phyloP scores from a whole-genome alignment of 805 yeast species.

The Kregervanrija delftensis region DNA sequence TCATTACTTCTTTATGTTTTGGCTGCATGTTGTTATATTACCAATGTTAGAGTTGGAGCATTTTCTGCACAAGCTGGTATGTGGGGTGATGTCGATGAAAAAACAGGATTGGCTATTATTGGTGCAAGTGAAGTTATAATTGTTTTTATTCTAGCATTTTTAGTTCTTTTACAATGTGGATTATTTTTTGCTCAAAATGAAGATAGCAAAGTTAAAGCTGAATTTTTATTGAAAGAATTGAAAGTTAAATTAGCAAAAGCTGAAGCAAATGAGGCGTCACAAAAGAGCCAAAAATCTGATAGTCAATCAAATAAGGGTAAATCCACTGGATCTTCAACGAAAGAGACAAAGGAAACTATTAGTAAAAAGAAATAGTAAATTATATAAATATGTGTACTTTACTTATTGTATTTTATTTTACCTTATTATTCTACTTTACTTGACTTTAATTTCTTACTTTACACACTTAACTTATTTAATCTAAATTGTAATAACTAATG shows the following conservation, averaged over 20 bases:
- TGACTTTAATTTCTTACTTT: not conserved
- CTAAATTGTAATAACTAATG: too few relatives aligned
- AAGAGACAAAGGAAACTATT: slow-evolving; percentile 15
- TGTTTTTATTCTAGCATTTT: slow-evolving; percentile 65
- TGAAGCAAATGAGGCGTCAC: slow-evolving; percentile 1
- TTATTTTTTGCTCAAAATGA: slow-evolving; percentile 63
- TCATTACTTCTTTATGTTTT: slow-evolving; percentile 67
- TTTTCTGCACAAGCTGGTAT: slow-evolving; percentile 59
- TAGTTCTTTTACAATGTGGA: slow-evolving; percentile 81
- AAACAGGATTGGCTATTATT: slow-evolving; percentile 82
- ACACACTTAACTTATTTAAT: too few relatives aligned
- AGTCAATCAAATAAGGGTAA: slow-evolving; percentile 3
- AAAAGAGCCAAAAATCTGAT: not conserved
- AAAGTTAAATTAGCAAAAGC: slow-evolving; percentile 13
- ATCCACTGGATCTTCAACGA: slow-evolving; percentile 10
- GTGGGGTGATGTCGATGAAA: slow-evolving; percentile 92
- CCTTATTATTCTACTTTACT: too few relatives aligned
- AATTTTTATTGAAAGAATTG: slow-evolving; percentile 22
- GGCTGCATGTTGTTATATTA: slow-evolving; percentile 71
- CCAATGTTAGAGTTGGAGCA: slow-evolving; percentile 79
- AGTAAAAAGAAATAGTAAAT: slow-evolving; percentile 18
- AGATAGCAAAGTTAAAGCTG: slow-evolving; percentile 20
- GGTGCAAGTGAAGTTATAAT: slow-evolving; percentile 84
- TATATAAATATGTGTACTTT: not conserved
- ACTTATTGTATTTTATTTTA: not conserved